Evolutionary conservation across 2,329 filamentous ascomycete species (phyloP), one percentile per base, ranked within the genome.

Genomic region (Aspergillus uvarum): DNA sequence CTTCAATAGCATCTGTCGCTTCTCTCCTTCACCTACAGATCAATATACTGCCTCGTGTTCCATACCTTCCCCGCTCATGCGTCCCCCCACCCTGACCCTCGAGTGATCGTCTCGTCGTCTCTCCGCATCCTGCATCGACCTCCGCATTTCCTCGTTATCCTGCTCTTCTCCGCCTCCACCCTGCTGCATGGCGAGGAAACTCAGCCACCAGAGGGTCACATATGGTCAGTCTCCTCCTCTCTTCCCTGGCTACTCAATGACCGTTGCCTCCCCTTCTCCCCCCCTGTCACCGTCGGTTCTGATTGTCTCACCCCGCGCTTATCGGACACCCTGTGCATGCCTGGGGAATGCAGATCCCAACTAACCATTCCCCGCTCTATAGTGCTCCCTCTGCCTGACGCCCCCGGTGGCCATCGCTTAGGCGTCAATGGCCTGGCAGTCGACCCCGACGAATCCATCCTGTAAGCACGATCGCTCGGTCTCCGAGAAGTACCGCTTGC

Each of bases 341-440:
- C 26, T 16, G 24, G 51, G 12, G 14, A 21, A 14, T n/a, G 21
- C 24, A 52, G 50, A 48, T 42, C 21, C 55, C 54, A 22, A 50
- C 60, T 64, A 22, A 65, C 54, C 2, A 31, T 48, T 29, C 49
- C 38, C 49, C 51, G 24, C 53, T 56, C 50, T 53, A 51, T 70
- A 89, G 88, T 91, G 77, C 83, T 91, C 67, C 88, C 89, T 70
- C 85, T 90, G 69, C 86, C 87, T 63, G 88, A 89, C 76, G 87
- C 86, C 60, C 84, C 87, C 19, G 92, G 91, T 67, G 94, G 94
- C 59, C 95, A 99, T 81, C 85, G 93, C 69, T 87, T 98, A 59
- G 95, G 95, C 65, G 92, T 99, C 68, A 97, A 98, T 82, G 93
- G 94, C 64, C 86, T 99, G 62, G 92, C 92, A 55, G 88, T 97